Conservation (phyloP, 257 asterid species). For the Solanum neorickii region DNA sequence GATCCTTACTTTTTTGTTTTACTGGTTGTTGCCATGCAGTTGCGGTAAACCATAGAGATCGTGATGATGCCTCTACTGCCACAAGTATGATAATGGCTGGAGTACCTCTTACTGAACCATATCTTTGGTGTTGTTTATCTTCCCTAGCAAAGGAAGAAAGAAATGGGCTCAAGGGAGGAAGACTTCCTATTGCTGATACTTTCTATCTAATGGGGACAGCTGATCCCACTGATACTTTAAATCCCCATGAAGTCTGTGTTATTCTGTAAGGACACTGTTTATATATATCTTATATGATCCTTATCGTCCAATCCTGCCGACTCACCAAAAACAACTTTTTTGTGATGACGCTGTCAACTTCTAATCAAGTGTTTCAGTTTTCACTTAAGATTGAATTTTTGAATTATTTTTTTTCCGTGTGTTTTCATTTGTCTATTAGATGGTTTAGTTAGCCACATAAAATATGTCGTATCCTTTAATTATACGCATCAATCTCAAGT, state of each 20-base stretch:
- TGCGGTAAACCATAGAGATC: slow-evolving; percentile 37
- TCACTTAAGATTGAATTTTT: neutral
- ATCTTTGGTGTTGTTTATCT: slow-evolving; percentile 49
- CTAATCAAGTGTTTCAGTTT: neutral
- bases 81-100: slow-evolving; percentile 65
- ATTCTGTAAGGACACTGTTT: slow-evolving; percentile 48
- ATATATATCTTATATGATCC: neutral
- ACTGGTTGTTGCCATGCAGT: slow-evolving; percentile 34
- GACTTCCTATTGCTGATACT: slow-evolving; percentile 59
- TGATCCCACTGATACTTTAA: slow-evolving; percentile 65
- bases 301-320: neutral
- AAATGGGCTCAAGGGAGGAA: slow-evolving; percentile 39
- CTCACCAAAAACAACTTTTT: neutral
- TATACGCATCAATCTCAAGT: neutral
- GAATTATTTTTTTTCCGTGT: neutral
- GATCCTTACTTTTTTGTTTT: neutral
- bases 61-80: slow-evolving; percentile 31
- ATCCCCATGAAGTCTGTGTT: slow-evolving; percentile 61
- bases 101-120: slow-evolving; percentile 63
- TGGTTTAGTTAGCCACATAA: neutral
- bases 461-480: neutral
- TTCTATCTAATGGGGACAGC: slow-evolving; percentile 85
- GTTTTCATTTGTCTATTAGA: neutral
- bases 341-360: neutral
- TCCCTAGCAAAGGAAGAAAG: slow-evolving; percentile 25